Evolutionary conservation across 495 filamentous ascomycete species (phyloP), one percentile per base, ranked within the genome.

Genomic region (Hypoxylon cercidicola): DNA sequence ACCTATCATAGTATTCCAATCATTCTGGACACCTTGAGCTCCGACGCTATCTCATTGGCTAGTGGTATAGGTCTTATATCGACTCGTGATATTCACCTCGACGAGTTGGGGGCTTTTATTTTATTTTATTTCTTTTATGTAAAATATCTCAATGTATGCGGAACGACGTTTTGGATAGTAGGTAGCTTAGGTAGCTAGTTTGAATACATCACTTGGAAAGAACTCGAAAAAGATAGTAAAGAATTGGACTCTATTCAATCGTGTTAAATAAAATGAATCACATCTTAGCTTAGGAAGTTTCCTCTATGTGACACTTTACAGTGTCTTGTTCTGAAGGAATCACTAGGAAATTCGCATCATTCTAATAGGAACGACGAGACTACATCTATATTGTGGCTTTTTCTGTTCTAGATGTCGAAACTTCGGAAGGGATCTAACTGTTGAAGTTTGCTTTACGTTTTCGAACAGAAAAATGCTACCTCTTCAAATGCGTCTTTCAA

Each of bases 1-100:
- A 46, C 64, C 64, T 67, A 67, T 67, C 64, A 67, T 32, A 57
- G 53, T 30, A 57, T 52, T 47, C 19, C 45, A 39, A 45, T 44
- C 37, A 52, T 41, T n/a, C 28, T 18, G 25, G 44, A 43, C 45
- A 28, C 13, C 10, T 50, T 40, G 41, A 34, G 13, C 23, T 47
- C 46, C 21, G 63, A 28, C 15, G 41, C n/a, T 43, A 40, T 57
- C 63, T 35, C 35, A 66, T 66, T 67, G 64, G 64, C 48, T 28
- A 4, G 46, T 37, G 45, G 18, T 62, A 58, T 64, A 53, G 46
- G 35, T 41, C 50, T 40, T 50, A 56, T 55, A 51, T 50, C 51
- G 19, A 19, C 45, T 13, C 16, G 30, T 51, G 16, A 43, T 34
- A 49, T 45, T n/a, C 11, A n/a, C 16, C 7, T 21, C 23, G 25